Percentiles rank a stretch among this genome's conserved stretches.
Evolutionary conservation across 331 rosid genomes (phyloP).

Genomic region (Ulmus americana): DNA sequence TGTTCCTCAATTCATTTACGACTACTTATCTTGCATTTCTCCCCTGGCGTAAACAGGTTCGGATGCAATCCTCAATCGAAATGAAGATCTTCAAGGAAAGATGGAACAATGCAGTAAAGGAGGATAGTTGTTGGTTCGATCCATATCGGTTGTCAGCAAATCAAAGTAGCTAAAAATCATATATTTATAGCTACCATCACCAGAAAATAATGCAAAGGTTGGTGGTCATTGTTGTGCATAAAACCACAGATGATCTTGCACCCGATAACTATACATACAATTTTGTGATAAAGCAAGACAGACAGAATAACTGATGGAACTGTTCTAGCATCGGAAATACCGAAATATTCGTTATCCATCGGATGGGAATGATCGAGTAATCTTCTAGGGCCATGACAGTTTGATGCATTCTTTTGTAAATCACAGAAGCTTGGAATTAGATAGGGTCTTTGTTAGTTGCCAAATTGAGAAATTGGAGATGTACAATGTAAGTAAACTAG

Average conservation of each 20-base stretch:
- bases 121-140: constrained; percentile 45
- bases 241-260: constrained; percentile 10
- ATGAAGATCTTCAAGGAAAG: constrained; percentile 41
- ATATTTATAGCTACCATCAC: not conserved
- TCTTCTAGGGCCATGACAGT: constrained; percentile 14
- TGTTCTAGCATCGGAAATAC: not conserved
- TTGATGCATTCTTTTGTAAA: constrained; percentile 24
- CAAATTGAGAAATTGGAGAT: too few relatives aligned
- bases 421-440: not conserved
- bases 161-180: constrained; percentile 22
- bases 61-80: constrained; percentile 38
- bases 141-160: constrained; percentile 32
- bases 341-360: not conserved
- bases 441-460: not conserved
- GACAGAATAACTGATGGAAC: not conserved
- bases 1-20: not conserved
- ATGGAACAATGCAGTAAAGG: constrained; percentile 35
- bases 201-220: constrained; percentile 5
- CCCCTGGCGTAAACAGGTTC: constrained; percentile 29
- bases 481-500: too few relatives aligned
- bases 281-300: not conserved
- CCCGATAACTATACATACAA: constrained; percentile 1
- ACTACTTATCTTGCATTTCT: not conserved
- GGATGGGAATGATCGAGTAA: constrained; percentile 8
- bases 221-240: constrained; percentile 13